Evolutionary conservation across 306 rosid genomes (phyloP), one percentile per base, ranked within the genome.

Genomic region (Arachis hypogaea): DNA sequence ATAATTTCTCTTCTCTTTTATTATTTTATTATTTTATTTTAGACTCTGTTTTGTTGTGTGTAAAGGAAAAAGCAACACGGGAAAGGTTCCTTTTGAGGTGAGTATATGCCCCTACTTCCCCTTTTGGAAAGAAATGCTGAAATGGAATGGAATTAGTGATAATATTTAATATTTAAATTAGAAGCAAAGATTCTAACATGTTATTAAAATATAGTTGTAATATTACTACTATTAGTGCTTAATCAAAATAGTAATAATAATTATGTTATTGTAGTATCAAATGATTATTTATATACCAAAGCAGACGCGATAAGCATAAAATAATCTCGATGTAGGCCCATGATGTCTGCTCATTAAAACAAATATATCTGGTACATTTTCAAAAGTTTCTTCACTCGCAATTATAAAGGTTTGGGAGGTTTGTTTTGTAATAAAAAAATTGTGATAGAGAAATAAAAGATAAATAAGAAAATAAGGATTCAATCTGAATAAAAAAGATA

Each of bases 21-120:
- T 0, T 33, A 29, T 8, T 14, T 16, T 7, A 14, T 6, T 33
- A 0, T 33, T 33, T 33, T 33, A 33, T 33, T 33, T 33, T 33
- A 33, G 3, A 33, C 38, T 33, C 38, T 36, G 51, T 44, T 33
- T 30, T 11, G 11, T 28, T 38, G 45, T 44, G 22, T 66, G 7
- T 47, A 36, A 38, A 33, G 14, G 5, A 29, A 5, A 54, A 59
- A 60, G 11, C 5, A 40, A 40, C 12, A 14, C 14, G 11, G 55
- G 22, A 59, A 58, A 67, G 51, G 71, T 42, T 66, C 75, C 66
- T 73, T 46, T 73, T 72, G 42, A 54, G 70, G 33, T 72, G 6
- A 51, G 74, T 28, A 66, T 66, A 78, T 66, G 63, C 78, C 44
- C 5, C 6, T 28, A 0, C 43, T 4, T 56, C 43, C 10, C 38